Evolutionary conservation across 352 stramenopile species (phyloP).

Genomic region (Pythium myriotylum): DNA sequence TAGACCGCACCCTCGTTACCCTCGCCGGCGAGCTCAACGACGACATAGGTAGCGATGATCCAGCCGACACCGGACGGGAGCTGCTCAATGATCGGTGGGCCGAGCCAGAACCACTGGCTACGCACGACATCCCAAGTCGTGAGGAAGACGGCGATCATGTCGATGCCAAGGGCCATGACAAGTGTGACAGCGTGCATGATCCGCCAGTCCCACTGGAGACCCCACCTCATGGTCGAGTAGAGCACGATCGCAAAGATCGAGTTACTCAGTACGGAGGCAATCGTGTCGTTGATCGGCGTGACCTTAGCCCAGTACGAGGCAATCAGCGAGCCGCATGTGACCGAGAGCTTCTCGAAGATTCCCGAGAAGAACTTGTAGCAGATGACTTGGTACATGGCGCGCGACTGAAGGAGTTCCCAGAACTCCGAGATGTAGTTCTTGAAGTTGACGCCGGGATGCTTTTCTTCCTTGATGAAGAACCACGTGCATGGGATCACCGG

Average conservation of each 20-base stretch:
- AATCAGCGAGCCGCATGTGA: background rate
- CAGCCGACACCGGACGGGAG: too few relatives aligned
- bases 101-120: too few relatives aligned
- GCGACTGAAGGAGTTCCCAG: conserved; percentile 21
- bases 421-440: conserved; percentile 21
- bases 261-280: conserved; percentile 38
- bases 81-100: too few relatives aligned
- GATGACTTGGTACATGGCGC: conserved; percentile 11
- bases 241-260: conserved; percentile 39
- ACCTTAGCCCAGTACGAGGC: conserved; percentile 31
- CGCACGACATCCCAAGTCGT: too few relatives aligned
- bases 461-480: too few relatives aligned
- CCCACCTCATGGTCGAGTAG: conserved; percentile 40
- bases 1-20: too few relatives aligned
- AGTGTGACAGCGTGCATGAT: too few relatives aligned
- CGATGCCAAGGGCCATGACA: too few relatives aligned
- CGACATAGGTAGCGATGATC: too few relatives aligned
- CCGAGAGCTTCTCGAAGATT: background rate
- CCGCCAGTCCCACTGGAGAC: conserved; percentile 55
- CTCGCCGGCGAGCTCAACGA: too few relatives aligned
- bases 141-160: too few relatives aligned
- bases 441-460: conserved; percentile 8
- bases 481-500: too few relatives aligned
- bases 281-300: conserved; percentile 45
- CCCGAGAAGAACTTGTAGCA: conserved; percentile 2